These are phyloP conservation scores for Agaricus blazei DNA, from an alignment of 768 basidiomycete genomes.

Conservation along the genomic window DNA sequence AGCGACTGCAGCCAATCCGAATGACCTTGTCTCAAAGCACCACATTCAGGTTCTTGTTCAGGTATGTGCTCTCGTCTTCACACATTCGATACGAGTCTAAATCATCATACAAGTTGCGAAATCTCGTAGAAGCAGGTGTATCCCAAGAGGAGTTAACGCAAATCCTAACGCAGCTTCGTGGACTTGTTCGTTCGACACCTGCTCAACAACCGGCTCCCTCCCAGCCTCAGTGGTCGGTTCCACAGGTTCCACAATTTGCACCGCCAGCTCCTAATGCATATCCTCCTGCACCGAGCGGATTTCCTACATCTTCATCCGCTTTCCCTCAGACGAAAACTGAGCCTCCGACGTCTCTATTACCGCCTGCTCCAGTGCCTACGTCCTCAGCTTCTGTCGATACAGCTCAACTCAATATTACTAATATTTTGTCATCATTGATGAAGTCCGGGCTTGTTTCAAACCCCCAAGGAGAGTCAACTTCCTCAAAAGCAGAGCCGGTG, in stretches of 20 bases:
- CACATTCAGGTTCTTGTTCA: conserved; percentile 80
- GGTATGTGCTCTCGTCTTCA: conserved; percentile 37
- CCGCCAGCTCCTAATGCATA: neutral
- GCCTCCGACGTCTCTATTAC: conserved; percentile 8
- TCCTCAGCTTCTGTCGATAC: conserved; percentile 20
- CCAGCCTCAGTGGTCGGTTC: conserved; percentile 9
- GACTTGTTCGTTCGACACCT: conserved; percentile 46
- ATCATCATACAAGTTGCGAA: conserved; percentile 45
- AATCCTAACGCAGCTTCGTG: conserved; percentile 67
- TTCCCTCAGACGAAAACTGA: conserved; percentile 1
- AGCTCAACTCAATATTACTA: conserved; percentile 40
- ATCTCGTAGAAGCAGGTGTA: conserved; percentile 73
- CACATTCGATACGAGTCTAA: conserved; percentile 8
- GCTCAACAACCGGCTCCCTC: conserved; percentile 19
- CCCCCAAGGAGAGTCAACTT: neutral
- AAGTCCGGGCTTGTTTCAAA: conserved; percentile 75
- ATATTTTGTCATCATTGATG: conserved; percentile 61
- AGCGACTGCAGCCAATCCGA: conserved; percentile 63
- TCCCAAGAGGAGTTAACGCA: conserved; percentile 76
- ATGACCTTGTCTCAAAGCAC: conserved; percentile 59
- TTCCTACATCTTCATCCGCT: neutral
- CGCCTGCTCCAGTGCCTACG: conserved; percentile 25
- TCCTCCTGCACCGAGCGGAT: neutral
- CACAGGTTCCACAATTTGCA: conserved; percentile 1
- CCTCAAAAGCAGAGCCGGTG: conserved; percentile 6